Evolutionary conservation across 75 land plant genomes (phyloP).

Genomic region (Selaginella tamariscina): DNA sequence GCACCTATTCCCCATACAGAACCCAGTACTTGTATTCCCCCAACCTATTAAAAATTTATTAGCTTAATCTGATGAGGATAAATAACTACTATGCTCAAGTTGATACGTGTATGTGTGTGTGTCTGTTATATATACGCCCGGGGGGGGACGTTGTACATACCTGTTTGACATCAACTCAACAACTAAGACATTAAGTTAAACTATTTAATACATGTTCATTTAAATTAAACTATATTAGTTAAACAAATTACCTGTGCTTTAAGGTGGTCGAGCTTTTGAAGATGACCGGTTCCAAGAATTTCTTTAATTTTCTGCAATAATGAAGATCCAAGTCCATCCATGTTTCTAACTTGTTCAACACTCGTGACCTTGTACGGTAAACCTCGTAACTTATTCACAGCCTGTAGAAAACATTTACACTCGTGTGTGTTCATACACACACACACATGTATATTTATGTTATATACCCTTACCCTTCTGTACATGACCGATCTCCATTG

Average conservation of each 20-base stretch:
- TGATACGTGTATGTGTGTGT: no score
- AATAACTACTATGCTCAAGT: not conserved
- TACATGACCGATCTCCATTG: slow-evolving; percentile 20
- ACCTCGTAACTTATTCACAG: slow-evolving; percentile 12
- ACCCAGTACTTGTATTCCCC: slow-evolving; percentile 7
- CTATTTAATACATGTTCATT: no score
- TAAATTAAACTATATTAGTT: no score
- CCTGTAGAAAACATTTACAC: slow-evolving; percentile 12
- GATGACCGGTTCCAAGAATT: slow-evolving; percentile 18
- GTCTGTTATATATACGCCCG: not conserved
- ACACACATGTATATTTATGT: not conserved
- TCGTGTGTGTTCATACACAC: not conserved
- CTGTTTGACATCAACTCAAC: not conserved
- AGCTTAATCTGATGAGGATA: no score
- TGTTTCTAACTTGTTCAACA: slow-evolving; percentile 6
- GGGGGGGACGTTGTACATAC: no score
- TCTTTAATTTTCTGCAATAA: slow-evolving; percentile 16
- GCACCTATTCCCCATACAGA: slow-evolving; percentile 25
- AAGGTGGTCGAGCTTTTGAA: slow-evolving; percentile 17
- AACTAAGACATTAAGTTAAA: not conserved
- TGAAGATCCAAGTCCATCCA: slow-evolving; percentile 16
- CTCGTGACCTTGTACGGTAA: slow-evolving; percentile 11
- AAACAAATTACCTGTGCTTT: slow-evolving; percentile 1
- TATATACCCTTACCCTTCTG: slow-evolving; percentile 12
- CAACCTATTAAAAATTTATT: no score